Conservation (phyloP, 306 rosid species). For the Casuarina cunninghamiana region DNA sequence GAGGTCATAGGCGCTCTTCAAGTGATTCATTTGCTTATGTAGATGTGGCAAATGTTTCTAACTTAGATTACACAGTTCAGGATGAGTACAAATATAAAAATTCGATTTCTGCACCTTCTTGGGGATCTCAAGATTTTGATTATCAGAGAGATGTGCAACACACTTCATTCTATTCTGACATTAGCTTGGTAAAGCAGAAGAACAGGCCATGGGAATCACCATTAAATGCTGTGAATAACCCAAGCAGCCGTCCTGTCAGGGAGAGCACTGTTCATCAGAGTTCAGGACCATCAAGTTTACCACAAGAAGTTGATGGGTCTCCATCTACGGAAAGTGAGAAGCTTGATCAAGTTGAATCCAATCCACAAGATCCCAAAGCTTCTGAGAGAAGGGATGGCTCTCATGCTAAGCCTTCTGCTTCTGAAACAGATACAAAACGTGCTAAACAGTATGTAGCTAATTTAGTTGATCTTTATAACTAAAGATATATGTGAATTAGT, state of each 20-base stretch:
- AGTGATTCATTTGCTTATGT: constrained; percentile 95
- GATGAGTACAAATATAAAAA: constrained; percentile 64
- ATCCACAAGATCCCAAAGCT: constrained; percentile 58
- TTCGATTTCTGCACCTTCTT: constrained; percentile 51
- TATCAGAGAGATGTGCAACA: constrained; percentile 70
- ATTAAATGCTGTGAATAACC: constrained; percentile 41
- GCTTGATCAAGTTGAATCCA: constrained; percentile 55
- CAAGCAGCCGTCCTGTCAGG: constrained; percentile 55
- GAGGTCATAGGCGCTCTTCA: constrained; percentile 96
- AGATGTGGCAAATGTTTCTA: constrained; percentile 54
- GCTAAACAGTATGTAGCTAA: constrained; percentile 84
- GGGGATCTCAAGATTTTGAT: constrained; percentile 85
- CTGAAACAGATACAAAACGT: constrained; percentile 88
- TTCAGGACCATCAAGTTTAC: constrained; percentile 56
- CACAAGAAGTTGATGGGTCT: constrained; percentile 69
- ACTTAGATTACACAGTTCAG: constrained; percentile 50
- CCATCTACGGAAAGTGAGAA: constrained; percentile 53
- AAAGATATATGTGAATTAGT: constrained; percentile 19
- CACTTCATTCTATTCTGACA: constrained; percentile 56
- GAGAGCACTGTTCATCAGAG: constrained; percentile 54
- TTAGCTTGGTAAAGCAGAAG: constrained; percentile 61
- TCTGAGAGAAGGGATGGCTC: constrained; percentile 71
- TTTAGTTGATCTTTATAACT: constrained; percentile 25
- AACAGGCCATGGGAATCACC: constrained; percentile 80
- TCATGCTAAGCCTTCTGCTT: constrained; percentile 56